Evolutionary conservation across 2,329 filamentous ascomycete genomes (phyloP).

Genomic region (Phialophora expanda): DNA sequence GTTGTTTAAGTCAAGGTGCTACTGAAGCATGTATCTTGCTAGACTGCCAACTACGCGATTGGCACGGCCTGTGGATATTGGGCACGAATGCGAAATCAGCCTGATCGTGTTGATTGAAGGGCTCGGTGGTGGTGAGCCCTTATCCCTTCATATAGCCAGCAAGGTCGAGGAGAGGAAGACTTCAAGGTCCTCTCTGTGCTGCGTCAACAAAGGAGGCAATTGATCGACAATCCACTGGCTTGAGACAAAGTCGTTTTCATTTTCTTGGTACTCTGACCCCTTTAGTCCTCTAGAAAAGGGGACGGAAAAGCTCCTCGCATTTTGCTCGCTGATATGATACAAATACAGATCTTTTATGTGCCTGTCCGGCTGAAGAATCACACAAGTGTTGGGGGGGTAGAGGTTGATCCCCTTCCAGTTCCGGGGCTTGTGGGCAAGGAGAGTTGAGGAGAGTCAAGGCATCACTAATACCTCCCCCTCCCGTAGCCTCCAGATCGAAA

Average conservation of each 20-base stretch:
- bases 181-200: background rate
- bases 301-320: background rate
- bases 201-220: background rate
- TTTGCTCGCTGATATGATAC: background rate
- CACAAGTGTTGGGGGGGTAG: background rate
- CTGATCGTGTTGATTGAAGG: background rate
- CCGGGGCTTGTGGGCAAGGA: background rate
- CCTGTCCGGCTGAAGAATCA: background rate
- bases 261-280: background rate
- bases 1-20: background rate
- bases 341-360: background rate
- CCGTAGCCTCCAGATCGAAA: constrained; percentile 43
- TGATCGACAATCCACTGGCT: background rate
- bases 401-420: background rate
- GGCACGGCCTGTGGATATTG: background rate
- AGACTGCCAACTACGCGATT: background rate
- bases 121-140: background rate
- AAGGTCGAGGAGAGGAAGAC: background rate
- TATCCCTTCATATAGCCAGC: background rate
- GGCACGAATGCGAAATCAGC: background rate
- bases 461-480: constrained; percentile 32
- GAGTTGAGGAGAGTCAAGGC: background rate
- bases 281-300: background rate
- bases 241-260: background rate
- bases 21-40: background rate